Evolutionary conservation across 129 eudicot genomes (phyloP), one percentile per base, ranked within the genome.

Genomic region (Lonicera japonica): DNA sequence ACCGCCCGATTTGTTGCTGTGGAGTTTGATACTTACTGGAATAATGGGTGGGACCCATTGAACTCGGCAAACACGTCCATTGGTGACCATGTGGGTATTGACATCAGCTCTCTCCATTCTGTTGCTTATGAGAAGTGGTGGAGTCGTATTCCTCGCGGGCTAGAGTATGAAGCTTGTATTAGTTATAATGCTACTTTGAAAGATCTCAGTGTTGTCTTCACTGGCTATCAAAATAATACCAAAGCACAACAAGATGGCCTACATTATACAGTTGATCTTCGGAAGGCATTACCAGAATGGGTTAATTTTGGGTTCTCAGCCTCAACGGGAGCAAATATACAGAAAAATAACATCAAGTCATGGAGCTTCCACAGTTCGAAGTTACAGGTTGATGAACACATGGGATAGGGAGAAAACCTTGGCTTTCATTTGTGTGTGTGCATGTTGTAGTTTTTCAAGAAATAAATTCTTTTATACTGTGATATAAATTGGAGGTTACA

Each of bases 241-340:
- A 18, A 4, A 34, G 25, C 51, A 1, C 11, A 17, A n/a, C 77
- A 81, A 53, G 13, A 10, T 10, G 63, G 75, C 10, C 17, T 73
- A 52, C 73, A 38, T 55, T 70, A 57, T 36, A 57, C 53, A 11
- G 80, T 81, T 47, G 80, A 81, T 77, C 43, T 81, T 18, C 60
- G 72, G 59, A 65, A 77, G 1, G 65, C 77, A 48, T 73, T 81
- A 63, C 83, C 83, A 7, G 77, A 73, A 19, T 70, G 69, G 75
- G 80, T 81, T 15, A 58, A 67, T 8, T 69, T 81, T 48, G 87
- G 87, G 11, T 81, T 81, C 23, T 77, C 87, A 0, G 87, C 77
- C 34, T 73, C 87, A 60, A 77, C 82, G 0, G 83, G 82, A 46
- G 58, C 0, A 51, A 29, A 56, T 50, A 47, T 60, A 45, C 83